Evolutionary conservation across 2,329 filamentous ascomycete species (phyloP).

Genomic region (Penicillium olsonii): DNA sequence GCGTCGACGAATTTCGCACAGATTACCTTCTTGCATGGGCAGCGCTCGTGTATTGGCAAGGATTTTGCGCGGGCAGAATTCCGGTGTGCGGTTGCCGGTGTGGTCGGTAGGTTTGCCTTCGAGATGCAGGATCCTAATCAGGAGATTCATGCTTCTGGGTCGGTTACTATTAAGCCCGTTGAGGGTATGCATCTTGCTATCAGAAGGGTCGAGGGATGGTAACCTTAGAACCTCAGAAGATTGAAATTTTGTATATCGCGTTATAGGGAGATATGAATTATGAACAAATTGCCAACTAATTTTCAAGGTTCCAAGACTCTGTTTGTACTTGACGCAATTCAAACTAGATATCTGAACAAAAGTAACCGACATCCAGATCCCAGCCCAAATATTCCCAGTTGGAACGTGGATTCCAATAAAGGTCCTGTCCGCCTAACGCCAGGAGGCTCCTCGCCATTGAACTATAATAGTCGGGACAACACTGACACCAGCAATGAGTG

Average conservation of each 20-base stretch:
- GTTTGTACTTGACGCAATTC: too few relatives aligned
- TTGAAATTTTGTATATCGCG: background rate
- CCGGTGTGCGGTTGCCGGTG: conserved; percentile 40
- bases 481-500: conserved; percentile 32
- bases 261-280: conserved; percentile 1
- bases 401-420: too few relatives aligned
- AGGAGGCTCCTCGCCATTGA: conserved; percentile 29
- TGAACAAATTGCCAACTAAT: background rate
- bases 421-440: conserved; percentile 26
- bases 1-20: conserved; percentile 41
- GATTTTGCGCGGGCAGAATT: conserved; percentile 47
- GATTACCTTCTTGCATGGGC: conserved; percentile 44
- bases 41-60: conserved; percentile 41
- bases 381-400: too few relatives aligned
- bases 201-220: conserved; percentile 36
- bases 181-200: conserved; percentile 42
- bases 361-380: too few relatives aligned
- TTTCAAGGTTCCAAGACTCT: too few relatives aligned
- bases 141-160: conserved; percentile 37
- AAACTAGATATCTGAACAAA: too few relatives aligned
- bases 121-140: conserved; percentile 41
- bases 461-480: conserved; percentile 33
- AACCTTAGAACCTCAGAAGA: too few relatives aligned
- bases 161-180: conserved; percentile 42
- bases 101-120: conserved; percentile 38